phyloP scores from a whole-genome alignment of 495 filamentous ascomycete genomes.

The Antarctomyces pellizariae region DNA sequence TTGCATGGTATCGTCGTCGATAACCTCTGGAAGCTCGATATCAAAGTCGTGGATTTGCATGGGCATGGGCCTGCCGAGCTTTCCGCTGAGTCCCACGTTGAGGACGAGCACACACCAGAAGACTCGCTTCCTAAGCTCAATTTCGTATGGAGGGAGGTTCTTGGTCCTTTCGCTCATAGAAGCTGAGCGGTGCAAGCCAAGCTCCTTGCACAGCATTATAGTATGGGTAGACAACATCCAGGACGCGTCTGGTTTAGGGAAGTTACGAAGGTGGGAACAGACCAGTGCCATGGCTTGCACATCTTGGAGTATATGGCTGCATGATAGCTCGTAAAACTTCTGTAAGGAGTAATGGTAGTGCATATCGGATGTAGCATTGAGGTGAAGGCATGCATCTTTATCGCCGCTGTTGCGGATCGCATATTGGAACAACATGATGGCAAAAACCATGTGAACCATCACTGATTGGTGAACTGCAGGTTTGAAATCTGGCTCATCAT shows the following conservation, averaged over 20 bases:
- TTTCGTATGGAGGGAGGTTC: slow-evolving; percentile 29
- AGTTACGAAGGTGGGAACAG: slow-evolving; percentile 40
- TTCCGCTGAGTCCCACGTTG: slow-evolving; percentile 39
- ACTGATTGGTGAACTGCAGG: slow-evolving; percentile 39
- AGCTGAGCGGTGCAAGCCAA: slow-evolving; percentile 46
- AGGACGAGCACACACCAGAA: slow-evolving; percentile 49
- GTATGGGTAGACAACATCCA: slow-evolving; percentile 36
- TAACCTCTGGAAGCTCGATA: slow-evolving; percentile 42
- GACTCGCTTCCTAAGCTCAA: slow-evolving; percentile 52
- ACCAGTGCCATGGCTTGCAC: slow-evolving; percentile 51
- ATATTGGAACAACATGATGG: slow-evolving; percentile 52
- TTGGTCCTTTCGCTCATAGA: slow-evolving; percentile 33
- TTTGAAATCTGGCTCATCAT: slow-evolving; percentile 34
- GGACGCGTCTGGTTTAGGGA: slow-evolving; percentile 56
- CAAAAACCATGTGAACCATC: slow-evolving; percentile 56
- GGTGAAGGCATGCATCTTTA: slow-evolving; percentile 22
- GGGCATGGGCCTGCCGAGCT: slow-evolving; percentile 53
- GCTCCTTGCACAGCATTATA: slow-evolving; percentile 39
- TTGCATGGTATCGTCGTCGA: slow-evolving; percentile 40
- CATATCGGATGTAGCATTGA: slow-evolving; percentile 38
- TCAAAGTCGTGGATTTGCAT: slow-evolving; percentile 48
- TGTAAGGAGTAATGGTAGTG: slow-evolving; percentile 54
- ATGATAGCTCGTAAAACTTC: slow-evolving; percentile 37
- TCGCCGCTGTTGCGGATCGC: slow-evolving; percentile 35
- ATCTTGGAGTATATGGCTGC: slow-evolving; percentile 32